Evolutionary conservation across 371 early-diverging fungal species (phyloP), one percentile per base, ranked within the genome.

Genomic region (Haplosporangium sp.): DNA sequence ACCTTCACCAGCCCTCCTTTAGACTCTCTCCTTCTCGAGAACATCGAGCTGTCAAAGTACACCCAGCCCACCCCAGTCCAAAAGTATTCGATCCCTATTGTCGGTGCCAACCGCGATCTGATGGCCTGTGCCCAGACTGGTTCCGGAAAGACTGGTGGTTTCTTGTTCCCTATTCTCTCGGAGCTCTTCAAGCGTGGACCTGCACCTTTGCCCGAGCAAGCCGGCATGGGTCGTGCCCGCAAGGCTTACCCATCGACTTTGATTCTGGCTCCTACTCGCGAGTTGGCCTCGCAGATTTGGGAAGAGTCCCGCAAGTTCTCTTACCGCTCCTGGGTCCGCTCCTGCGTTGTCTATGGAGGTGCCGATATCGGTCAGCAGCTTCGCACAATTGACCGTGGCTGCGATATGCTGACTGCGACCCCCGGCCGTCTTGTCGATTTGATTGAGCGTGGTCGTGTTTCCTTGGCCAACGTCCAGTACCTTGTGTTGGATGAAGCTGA

Each of bases 401-500:
- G 95, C 0, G 91, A 97, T 71, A 90, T 99, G 41, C 86, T 99
- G 64, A 93, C 99, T 11, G 99, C 97, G 11, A 99, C 99, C 5
- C 99, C 99, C 0, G 99, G 99, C 42, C 94, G 99, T 72, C 85
- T 99, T 54, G 95, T 94, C 94, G 97, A 99, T 67, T 74, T 99
- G 18, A 87, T 95, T 59, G 88, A 92, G 67, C 75, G 29, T 84
- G 90, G 83, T 48, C 74, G 82, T 66, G 29, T 29, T 29, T 29
- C 29, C 29, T 58, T 90, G 67, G 80, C 83, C 52, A 70, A 85
- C 13, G 77, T 91, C 52, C 83, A 82, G 42, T 93, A 89, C 69
- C 69, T 98, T 59, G 95, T 98, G 0, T 81, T 99, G 50, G 99
- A 99, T 86, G 99, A 99, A 85, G 99, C 99, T 4, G 99, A 99